These are phyloP conservation scores for Picochlorum sp. DNA, from an alignment of 139 green algal species.

Conservation along the genomic window DNA sequence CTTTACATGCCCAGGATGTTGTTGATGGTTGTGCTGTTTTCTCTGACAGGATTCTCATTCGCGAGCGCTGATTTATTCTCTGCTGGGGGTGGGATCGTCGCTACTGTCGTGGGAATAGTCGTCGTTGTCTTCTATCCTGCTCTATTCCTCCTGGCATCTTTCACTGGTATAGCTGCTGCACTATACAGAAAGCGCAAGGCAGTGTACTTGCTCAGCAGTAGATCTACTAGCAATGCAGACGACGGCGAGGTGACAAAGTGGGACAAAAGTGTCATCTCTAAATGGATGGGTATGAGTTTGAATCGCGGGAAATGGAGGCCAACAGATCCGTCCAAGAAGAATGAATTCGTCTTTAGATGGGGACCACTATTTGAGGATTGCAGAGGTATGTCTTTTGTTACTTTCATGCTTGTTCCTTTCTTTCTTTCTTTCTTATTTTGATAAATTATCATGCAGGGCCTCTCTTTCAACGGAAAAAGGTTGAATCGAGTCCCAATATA, in stretches of 20 bases:
- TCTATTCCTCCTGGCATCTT: conserved; percentile 4
- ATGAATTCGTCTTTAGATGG: conserved; percentile 13
- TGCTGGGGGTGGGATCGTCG: neutral
- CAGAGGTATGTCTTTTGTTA: conserved; percentile 1
- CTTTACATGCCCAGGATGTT: conserved; percentile 11
- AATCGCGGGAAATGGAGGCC: conserved; percentile 12
- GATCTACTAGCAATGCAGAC: neutral
- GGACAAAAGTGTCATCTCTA: conserved; percentile 4
- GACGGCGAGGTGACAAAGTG: neutral
- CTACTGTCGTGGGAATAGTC: conserved; percentile 7
- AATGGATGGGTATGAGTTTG: conserved; percentile 17
- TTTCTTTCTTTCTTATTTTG: neutral
- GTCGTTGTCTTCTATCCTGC: conserved; percentile 5
- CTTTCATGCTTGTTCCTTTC: neutral
- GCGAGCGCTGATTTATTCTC: neutral
- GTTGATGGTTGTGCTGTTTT: conserved; percentile 3
- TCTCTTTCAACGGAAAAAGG: conserved; percentile 4
- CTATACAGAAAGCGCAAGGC: conserved; percentile 9
- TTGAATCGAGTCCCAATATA: neutral
- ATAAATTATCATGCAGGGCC: conserved; percentile 7
- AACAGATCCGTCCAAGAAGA: conserved; percentile 5
- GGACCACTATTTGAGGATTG: conserved; percentile 16
- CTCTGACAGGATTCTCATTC: neutral
- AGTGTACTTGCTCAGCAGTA: conserved; percentile 9
- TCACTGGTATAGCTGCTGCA: neutral